Base-by-base conservation (phyloP, 2,329 filamentous ascomycete species). In the Fusarium sp. region DNA sequence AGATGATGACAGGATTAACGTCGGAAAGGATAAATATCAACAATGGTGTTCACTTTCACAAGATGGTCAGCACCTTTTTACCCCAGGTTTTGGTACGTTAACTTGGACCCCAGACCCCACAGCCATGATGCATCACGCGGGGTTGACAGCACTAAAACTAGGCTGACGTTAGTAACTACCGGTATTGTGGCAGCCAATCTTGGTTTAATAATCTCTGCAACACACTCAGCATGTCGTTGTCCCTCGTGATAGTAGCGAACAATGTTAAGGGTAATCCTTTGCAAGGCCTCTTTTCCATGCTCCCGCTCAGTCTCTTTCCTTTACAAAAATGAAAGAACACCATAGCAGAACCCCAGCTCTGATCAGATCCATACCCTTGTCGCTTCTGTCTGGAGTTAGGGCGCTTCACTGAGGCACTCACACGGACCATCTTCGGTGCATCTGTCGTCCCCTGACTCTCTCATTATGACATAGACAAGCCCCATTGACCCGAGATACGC, bases 231-330 rank as follows among this genome's bases (percentile, higher is more conserved):
- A 28, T 18, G 5, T 15, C 8, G 12, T 28, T 10, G 8, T 28
- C 18, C 18, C 17, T 47, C 15, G 1, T 22, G 13, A 22, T 3
- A 28, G 8, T 15, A 8, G 6, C 17, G 5, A 18, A 11, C 5
- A 22, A 11, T 22, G 5, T 14, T 28, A 0, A 47, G 13, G 1
- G 13, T 4, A 28, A 2, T 11, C 1, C 6, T 2, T 7, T 15
- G 8, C 20, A 28, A 28, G 8, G 13, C 3, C 9, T 22, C 18
- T 6, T 28, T 47, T 47, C 18, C 0, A 14, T 7, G 2, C 5
- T 4, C 12, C n/a, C n/a, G n/a, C n/a, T n/a, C n/a, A 0, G 3
- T 10, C 26, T 33, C 20, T 17, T 31, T 31, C 4, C 10, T 17
- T 18, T 6, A 17, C 10, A 1, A 10, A 31, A n/a, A 33, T 6